phyloP scores from a whole-genome alignment of 75 land plant species.

The Pseudotsuga menziesii region DNA sequence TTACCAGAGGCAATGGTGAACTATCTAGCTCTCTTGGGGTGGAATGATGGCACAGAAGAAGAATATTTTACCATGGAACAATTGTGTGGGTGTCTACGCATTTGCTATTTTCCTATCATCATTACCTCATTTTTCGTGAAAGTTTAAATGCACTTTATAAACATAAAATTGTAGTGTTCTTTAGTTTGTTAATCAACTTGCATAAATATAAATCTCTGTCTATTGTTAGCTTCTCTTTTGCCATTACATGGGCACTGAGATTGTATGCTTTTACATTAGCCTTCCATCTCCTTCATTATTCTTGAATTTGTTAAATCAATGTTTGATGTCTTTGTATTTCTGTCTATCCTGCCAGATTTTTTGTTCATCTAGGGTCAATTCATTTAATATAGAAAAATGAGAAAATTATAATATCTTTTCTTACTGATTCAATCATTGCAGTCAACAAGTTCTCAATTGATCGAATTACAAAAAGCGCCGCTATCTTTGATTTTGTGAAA shows the following conservation, averaged over 20 bases:
- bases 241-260: neutral
- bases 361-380: neutral
- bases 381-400: neutral
- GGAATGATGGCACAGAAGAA: constrained; percentile 99
- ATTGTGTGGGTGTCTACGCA: constrained; percentile 61
- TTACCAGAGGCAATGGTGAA: constrained; percentile 91
- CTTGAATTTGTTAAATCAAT: neutral
- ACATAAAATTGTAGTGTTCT: neutral
- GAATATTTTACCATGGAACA: constrained; percentile 85
- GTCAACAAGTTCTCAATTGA: constrained; percentile 89
- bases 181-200: constrained; percentile 1
- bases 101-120: neutral
- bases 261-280: neutral
- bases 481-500: constrained; percentile 85
- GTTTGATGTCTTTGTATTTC: neutral
- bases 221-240: neutral
- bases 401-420: neutral
- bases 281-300: neutral
- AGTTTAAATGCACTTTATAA: neutral
- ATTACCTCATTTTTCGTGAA: neutral
- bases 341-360: neutral
- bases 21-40: constrained; percentile 90
- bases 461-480: constrained; percentile 92
- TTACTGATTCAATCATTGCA: constrained; percentile 27
- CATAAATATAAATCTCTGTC: neutral